Percentiles rank a stretch among this genome's conserved stretches.
Conservation (phyloP, 352 stramenopile genomes). For the Globisporangium alternatum region DNA sequence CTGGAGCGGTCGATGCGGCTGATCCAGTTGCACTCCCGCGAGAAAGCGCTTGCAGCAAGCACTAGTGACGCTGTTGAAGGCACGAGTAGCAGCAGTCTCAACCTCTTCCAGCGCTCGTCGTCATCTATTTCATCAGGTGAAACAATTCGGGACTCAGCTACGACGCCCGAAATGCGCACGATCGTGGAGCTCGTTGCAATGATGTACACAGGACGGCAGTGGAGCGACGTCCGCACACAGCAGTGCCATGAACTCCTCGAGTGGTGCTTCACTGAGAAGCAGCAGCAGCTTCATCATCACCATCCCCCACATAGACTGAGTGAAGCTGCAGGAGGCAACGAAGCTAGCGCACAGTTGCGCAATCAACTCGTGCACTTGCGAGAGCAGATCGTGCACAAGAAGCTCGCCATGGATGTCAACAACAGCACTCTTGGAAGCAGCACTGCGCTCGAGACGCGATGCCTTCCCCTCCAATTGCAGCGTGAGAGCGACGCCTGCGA, state of each 20-base stretch:
- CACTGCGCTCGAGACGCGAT: neutral
- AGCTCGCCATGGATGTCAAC: conserved; percentile 12
- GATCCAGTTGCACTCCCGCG: conserved; percentile 29
- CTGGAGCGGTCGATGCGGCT: conserved; percentile 26
- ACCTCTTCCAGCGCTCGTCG: neutral
- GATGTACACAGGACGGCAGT: conserved; percentile 34
- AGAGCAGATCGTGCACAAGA: conserved; percentile 16
- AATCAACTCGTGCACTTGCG: conserved; percentile 23
- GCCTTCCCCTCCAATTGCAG: conserved; percentile 11
- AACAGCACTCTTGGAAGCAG: neutral
- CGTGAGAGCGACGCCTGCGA: neutral
- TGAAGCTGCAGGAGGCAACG: neutral
- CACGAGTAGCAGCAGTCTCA: conserved; percentile 6
- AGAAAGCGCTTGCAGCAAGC: conserved; percentile 25
- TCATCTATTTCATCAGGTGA: conserved; percentile 1
- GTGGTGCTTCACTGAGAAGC: conserved; percentile 25
- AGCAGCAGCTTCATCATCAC: neutral
- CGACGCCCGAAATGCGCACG: conserved; percentile 15
- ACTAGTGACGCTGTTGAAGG: conserved; percentile 9
- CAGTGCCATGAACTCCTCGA: conserved; percentile 36
- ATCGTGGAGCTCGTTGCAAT: conserved; percentile 28
- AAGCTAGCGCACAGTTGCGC: conserved; percentile 4
- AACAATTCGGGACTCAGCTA: neutral
- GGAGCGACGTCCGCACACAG: conserved; percentile 12
- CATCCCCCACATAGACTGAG: neutral